Percentiles rank a stretch among this genome's conserved stretches.
Conservation (phyloP, 306 rosid species). For the Corylus heterophylla region DNA sequence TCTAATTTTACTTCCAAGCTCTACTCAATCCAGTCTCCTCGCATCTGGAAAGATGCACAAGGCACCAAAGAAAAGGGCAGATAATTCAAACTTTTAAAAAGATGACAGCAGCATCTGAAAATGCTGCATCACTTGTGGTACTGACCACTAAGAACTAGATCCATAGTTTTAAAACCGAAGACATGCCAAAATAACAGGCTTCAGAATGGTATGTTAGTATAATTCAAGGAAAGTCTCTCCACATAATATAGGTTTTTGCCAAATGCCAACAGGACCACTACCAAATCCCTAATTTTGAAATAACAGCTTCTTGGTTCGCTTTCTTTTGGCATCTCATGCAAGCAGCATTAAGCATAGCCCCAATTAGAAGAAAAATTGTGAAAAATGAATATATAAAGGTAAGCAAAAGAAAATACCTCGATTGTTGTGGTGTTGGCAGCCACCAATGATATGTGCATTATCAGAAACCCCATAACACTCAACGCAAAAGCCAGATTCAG, state of each 20-base stretch:
- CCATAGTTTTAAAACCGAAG: background rate
- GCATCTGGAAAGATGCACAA: background rate
- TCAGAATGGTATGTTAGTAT: background rate
- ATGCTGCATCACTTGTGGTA: slow-evolving; percentile 12
- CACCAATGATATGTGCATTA: slow-evolving; percentile 93
- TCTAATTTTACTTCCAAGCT: background rate
- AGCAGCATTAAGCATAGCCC: background rate
- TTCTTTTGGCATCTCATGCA: slow-evolving; percentile 4
- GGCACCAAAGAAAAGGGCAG: background rate
- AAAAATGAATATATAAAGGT: background rate
- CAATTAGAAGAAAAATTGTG: background rate
- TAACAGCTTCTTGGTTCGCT: background rate
- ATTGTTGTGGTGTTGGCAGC: slow-evolving; percentile 89
- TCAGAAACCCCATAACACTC: slow-evolving; percentile 92
- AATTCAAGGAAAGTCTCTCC: background rate
- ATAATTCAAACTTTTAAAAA: background rate
- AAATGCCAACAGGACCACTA: background rate
- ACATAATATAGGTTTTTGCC: background rate
- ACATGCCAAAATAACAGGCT: background rate
- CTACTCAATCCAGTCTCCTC: background rate
- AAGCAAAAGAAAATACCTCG: slow-evolving; percentile 57
- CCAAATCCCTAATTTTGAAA: background rate
- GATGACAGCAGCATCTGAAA: background rate
- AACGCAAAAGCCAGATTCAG: slow-evolving; percentile 91
- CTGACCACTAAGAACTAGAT: background rate